Base-by-base conservation (phyloP, 2,329 filamentous ascomycete species). In the Xylariaceae sp. region DNA sequence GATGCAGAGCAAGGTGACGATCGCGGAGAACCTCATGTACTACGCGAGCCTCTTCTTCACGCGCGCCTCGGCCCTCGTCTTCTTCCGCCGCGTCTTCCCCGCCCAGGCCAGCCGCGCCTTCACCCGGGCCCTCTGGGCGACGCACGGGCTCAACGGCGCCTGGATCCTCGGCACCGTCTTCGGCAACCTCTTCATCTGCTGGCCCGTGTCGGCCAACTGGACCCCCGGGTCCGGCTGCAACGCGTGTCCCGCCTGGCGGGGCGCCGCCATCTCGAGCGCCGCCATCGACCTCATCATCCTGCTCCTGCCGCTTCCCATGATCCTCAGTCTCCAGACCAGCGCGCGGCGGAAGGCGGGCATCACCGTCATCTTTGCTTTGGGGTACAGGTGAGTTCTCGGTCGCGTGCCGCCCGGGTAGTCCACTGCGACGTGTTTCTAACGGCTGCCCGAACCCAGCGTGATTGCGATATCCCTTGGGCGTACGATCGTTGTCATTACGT, bases 51-150 rank as follows among this genome's bases (percentile, higher is more conserved):
- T 39, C 14, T 24, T 12, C 26, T 14, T 39, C 8, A 32, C 33
- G 13, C 32, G 31, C 23, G 29, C 25, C 3, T 39, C 37, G 3
- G 37, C 33, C 5, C 26, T 39, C 12, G 19, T 39, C 2, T 39
- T 39, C 25, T 31, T 30, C 25, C 30, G 29, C 19, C 37, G 33
- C 14, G 27, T 39, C 5, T 39, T 39, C 29, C 37, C 37, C 9
- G 17, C n/a, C 4, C 14, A 11, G 10, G 30, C 22, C 12, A 17
- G 17, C 9, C 32, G 18, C 5, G n/a, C 8, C 6, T 39, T 32
- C 30, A 39, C 29, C n/a, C 12, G 3, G 21, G 21, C 23, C 5
- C 7, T 39, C 11, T 39, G 31, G 29, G 27, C 26, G 11, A 31
- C 30, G 1, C 37, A 39, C 24, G 29, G 19, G 19, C 12, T 32